phyloP scores from a whole-genome alignment of 78 protist species.

The Dictyostelium brefeldianum region DNA sequence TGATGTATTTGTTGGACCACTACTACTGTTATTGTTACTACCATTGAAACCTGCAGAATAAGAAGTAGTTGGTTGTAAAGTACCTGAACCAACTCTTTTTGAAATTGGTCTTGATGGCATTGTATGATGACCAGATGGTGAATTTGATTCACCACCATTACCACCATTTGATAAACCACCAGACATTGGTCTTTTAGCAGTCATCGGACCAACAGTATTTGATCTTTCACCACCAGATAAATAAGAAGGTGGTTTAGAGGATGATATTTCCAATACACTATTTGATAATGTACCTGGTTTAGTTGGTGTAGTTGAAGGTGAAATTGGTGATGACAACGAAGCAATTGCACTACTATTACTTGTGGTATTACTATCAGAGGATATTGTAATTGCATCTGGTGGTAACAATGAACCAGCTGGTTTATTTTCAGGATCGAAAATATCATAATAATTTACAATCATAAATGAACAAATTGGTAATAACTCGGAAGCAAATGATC shows the following conservation, averaged over 20 bases:
- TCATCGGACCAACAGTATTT: slow-evolving; percentile 1
- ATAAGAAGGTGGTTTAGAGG: not conserved
- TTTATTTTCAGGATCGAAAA: slow-evolving; percentile 60
- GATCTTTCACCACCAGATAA: not conserved
- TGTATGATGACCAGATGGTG: not conserved
- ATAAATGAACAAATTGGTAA: slow-evolving; percentile 69
- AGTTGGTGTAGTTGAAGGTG: not conserved
- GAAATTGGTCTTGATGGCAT: slow-evolving; percentile 2
- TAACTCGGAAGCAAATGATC: slow-evolving; percentile 65
- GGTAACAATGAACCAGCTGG: too few relatives aligned
- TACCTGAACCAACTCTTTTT: not conserved
- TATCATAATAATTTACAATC: slow-evolving; percentile 44
- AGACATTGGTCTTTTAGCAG: not conserved
- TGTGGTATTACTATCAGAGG: not conserved
- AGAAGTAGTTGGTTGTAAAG: not conserved
- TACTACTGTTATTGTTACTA: not conserved
- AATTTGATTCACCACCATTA: not conserved
- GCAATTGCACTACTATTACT: not conserved
- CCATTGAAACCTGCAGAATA: not conserved
- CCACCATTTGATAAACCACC: not conserved
- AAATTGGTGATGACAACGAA: not conserved
- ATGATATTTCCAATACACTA: too few relatives aligned
- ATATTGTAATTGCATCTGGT: too few relatives aligned
- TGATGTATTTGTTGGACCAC: not conserved
- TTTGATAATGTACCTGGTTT: not conserved